A percentile compares a stretch with the other conserved stretches of the same genome.
phyloP scores from a whole-genome alignment of 2,329 filamentous ascomycete species.

The Falciphora oryzae region DNA sequence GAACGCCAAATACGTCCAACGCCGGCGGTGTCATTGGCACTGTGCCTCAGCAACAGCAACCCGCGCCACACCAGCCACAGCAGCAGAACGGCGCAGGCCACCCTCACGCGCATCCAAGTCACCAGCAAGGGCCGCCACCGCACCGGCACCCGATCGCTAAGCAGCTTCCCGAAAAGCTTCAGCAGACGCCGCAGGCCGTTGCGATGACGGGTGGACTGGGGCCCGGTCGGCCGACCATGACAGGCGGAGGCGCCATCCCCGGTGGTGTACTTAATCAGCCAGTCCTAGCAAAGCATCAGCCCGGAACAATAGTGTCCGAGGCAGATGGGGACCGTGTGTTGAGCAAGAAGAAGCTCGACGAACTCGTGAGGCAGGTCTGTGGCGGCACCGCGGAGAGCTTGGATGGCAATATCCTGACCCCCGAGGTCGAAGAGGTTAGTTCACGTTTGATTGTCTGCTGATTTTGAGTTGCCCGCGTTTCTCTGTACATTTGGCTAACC shows the following conservation, averaged over 20 bases:
- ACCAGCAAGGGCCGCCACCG: constrained; percentile 31
- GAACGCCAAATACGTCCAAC: constrained; percentile 14
- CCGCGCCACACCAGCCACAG: neutral
- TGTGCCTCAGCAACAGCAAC: constrained; percentile 18
- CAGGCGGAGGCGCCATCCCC: constrained; percentile 67
- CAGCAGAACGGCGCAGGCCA: constrained; percentile 23
- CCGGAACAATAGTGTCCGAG: constrained; percentile 69
- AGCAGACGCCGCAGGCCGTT: constrained; percentile 68
- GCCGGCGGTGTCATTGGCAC: constrained; percentile 21
- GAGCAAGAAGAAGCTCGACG: constrained; percentile 97
- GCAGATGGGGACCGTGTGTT: constrained; percentile 87
- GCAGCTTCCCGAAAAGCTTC: constrained; percentile 61
- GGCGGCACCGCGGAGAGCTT: constrained; percentile 68
- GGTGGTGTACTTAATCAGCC: constrained; percentile 85
- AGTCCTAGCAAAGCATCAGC: constrained; percentile 70
- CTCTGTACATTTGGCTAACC: neutral
- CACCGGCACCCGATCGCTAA: constrained; percentile 79
- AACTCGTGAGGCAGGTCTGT: constrained; percentile 89
- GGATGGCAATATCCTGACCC: constrained; percentile 72
- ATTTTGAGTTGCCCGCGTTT: constrained; percentile 1
- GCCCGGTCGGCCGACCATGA: constrained; percentile 73
- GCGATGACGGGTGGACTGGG: constrained; percentile 56
- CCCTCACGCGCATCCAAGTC: constrained; percentile 18
- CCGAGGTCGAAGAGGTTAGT: constrained; percentile 90
- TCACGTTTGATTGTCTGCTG: constrained; percentile 10